Percentiles rank a stretch among this genome's conserved stretches.
Evolutionary conservation across 768 basidiomycete species (phyloP).

Genomic region (Amanita jacksonii): DNA sequence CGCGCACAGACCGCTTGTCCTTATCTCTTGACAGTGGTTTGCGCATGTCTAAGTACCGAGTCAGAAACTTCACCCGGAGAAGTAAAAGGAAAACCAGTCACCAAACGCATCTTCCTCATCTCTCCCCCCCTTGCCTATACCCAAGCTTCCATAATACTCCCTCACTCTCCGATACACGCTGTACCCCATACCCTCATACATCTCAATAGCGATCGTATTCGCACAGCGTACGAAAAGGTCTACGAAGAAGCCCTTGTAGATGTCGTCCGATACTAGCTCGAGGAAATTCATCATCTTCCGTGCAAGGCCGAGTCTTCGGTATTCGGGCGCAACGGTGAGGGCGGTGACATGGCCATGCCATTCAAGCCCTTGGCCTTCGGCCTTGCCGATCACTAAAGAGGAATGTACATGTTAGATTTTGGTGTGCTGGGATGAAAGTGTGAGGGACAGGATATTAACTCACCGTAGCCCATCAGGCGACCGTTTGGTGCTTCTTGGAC

Average conservation of each 20-base stretch:
- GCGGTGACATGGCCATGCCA: conserved; percentile 97
- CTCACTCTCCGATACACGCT: conserved; percentile 85
- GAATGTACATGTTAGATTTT: neutral
- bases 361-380: conserved; percentile 65
- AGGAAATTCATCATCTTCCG: conserved; percentile 80
- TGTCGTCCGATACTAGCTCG: conserved; percentile 75
- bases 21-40: conserved; percentile 62
- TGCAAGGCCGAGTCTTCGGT: conserved; percentile 81
- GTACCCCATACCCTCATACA: conserved; percentile 93
- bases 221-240: conserved; percentile 93
- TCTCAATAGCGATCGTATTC: conserved; percentile 72
- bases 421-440: conserved; percentile 2
- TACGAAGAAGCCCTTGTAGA: conserved; percentile 82
- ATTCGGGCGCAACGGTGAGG: conserved; percentile 88
- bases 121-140: conserved; percentile 62
- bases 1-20: conserved; percentile 52
- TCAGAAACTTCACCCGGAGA: too few species aligned
- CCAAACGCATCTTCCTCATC: conserved; percentile 91
- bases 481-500: conserved; percentile 75
- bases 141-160: conserved; percentile 82
- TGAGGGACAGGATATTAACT: conserved; percentile 16
- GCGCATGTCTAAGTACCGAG: conserved; percentile 65
- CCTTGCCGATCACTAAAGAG: conserved; percentile 80
- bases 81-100: too few species aligned
- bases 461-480: conserved; percentile 90